Percentiles rank a stretch among this genome's conserved stretches.
Conservation (phyloP, 345 rosid species). For the Eucalyptus pauciflora region DNA sequence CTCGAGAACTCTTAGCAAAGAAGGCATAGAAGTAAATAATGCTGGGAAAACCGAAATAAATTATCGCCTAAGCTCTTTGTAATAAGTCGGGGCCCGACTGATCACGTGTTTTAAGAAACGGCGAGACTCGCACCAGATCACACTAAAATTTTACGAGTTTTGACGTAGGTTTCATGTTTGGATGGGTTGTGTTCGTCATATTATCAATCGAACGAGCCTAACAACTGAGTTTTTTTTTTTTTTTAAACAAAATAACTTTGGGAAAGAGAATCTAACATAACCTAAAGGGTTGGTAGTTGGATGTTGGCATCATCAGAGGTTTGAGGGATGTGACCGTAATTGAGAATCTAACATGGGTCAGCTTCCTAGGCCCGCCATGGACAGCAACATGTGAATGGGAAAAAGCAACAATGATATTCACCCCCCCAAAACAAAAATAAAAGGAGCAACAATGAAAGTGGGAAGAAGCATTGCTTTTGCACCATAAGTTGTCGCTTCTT, state of each 20-base stretch:
- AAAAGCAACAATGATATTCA: not conserved
- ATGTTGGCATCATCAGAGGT: not conserved
- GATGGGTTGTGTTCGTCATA: not conserved
- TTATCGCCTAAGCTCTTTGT: not conserved
- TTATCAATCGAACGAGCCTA: not conserved
- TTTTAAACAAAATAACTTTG: not conserved
- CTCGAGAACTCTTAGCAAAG: not conserved
- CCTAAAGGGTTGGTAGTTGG: not conserved
- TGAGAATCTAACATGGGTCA: not conserved
- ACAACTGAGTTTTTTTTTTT: not conserved
- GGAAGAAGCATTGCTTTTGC: not conserved
- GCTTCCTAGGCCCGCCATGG: not conserved
- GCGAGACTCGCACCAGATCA: not conserved
- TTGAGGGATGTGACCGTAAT: not conserved
- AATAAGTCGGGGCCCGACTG: too few species aligned
- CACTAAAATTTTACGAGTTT: not conserved
- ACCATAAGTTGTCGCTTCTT: not conserved
- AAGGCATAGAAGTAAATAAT: not conserved
- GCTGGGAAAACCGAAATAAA: not conserved
- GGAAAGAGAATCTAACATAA: not conserved
- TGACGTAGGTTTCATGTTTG: fast-evolving
- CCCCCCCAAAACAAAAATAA: too few species aligned
- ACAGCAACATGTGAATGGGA: not conserved
- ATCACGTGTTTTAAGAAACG: not conserved
- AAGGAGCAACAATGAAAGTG: not conserved